Conservation (phyloP, 495 filamentous ascomycete species). For the Lasiosphaeria miniovina region DNA sequence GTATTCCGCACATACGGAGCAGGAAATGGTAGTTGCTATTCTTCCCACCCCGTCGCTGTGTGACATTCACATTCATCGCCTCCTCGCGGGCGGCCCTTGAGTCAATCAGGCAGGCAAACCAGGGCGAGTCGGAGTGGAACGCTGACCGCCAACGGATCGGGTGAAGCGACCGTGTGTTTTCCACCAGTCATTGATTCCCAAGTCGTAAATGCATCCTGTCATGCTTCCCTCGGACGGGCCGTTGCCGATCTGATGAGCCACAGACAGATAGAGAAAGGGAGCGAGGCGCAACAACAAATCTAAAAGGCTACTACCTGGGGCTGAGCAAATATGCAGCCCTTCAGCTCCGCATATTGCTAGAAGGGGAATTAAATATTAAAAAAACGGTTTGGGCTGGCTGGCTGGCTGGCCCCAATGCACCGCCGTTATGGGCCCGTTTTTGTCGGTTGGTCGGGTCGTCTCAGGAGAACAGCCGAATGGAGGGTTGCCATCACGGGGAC, state of each 20-base stretch:
- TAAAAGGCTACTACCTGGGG: neutral
- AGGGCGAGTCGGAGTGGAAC: too few species aligned
- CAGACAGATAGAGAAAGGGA: neutral
- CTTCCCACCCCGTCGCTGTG: too few species aligned
- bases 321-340: constrained; percentile 6
- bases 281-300: too few species aligned
- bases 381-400: neutral
- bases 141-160: too few species aligned
- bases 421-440: constrained; percentile 1
- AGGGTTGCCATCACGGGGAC: neutral
- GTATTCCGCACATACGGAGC: too few species aligned
- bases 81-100: too few species aligned
- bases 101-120: neutral
- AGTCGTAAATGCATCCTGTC: neutral
- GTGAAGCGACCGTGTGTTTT: neutral
- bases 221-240: neutral
- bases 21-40: too few species aligned
- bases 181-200: too few species aligned
- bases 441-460: neutral
- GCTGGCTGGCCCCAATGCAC: constrained; percentile 1
- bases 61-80: too few species aligned
- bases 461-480: constrained; percentile 6
- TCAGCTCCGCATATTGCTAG: neutral
- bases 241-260: constrained; percentile 1
- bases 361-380: too few species aligned